phyloP scores from a whole-genome alignment of 2,329 filamentous ascomycete species.

The Catunica adiposa region DNA sequence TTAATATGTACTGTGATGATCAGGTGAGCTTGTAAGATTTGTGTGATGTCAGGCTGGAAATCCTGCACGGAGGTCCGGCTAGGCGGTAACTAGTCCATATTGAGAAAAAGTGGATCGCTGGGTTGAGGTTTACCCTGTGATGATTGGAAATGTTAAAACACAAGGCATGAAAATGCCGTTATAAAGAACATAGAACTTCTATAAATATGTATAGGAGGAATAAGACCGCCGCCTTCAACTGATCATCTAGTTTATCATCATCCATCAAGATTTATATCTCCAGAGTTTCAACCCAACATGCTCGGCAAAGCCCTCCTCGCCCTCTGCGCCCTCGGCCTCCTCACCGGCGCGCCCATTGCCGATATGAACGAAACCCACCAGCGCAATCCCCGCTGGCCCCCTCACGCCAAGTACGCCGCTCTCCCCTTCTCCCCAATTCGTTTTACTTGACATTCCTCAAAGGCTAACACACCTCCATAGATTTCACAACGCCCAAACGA shows the following conservation, averaged over 20 bases:
- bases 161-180: too few relatives aligned
- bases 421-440: neutral
- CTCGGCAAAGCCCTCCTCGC: constrained; percentile 26
- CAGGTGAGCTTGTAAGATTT: too few relatives aligned
- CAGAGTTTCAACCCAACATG: neutral
- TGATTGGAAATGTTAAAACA: too few relatives aligned
- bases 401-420: constrained; percentile 27
- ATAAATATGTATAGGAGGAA: too few relatives aligned
- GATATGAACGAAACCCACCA: constrained; percentile 28
- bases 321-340: constrained; percentile 23
- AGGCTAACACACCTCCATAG: constrained; percentile 14
- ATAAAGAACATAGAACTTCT: too few relatives aligned
- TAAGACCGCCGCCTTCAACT: too few relatives aligned
- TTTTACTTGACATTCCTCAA: neutral
- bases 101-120: too few relatives aligned
- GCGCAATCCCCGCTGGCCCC: constrained; percentile 29
- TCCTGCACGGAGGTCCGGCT: too few relatives aligned
- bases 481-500: constrained; percentile 29
- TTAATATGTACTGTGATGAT: too few relatives aligned
- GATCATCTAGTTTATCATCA: neutral
- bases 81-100: too few relatives aligned
- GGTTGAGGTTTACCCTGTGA: too few relatives aligned
- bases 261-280: neutral
- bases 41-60: too few relatives aligned
- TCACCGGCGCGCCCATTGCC: constrained; percentile 24